Percentiles rank a stretch among this genome's conserved stretches.
phyloP scores from a whole-genome alignment of 768 basidiomycete genomes.

The Pulveroboletus ravenelii region DNA sequence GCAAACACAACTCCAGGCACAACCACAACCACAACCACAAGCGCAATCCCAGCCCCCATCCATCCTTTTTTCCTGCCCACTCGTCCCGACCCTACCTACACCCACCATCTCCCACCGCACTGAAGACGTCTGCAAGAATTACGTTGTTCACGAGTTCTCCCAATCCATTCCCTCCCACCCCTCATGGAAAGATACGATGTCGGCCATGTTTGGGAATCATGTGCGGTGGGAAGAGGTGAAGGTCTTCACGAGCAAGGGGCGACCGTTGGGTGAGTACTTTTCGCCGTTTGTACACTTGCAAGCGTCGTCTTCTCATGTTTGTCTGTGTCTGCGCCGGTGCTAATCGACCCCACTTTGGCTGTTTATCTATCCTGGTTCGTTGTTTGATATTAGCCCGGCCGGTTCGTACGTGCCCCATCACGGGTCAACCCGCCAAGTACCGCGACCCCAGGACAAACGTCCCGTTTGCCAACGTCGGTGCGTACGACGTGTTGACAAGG shows the following conservation, averaged over 20 bases:
- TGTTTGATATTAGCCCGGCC: background rate
- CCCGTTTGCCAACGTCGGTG: conserved; percentile 68
- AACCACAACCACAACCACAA: background rate
- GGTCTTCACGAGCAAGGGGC: conserved; percentile 58
- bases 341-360: background rate
- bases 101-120: conserved; percentile 29
- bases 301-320: too few relatives aligned
- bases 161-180: conserved; percentile 48
- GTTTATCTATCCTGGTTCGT: background rate
- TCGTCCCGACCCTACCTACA: conserved; percentile 5
- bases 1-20: conserved; percentile 25
- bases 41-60: background rate
- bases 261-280: conserved; percentile 53
- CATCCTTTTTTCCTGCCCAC: background rate
- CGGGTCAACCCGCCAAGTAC: conserved; percentile 73
- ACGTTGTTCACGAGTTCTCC: conserved; percentile 12
- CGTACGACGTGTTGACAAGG: conserved; percentile 57
- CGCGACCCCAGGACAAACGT: conserved; percentile 74
- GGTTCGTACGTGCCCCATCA: conserved; percentile 60
- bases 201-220: conserved; percentile 80
- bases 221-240: conserved; percentile 39
- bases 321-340: background rate
- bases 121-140: conserved; percentile 47
- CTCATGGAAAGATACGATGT: conserved; percentile 68
- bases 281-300: background rate